Percentiles rank a stretch among this genome's conserved stretches.
These are phyloP conservation scores for Lathyrus oleraceus DNA, from an alignment of 306 rosid species.

Conservation along the genomic window DNA sequence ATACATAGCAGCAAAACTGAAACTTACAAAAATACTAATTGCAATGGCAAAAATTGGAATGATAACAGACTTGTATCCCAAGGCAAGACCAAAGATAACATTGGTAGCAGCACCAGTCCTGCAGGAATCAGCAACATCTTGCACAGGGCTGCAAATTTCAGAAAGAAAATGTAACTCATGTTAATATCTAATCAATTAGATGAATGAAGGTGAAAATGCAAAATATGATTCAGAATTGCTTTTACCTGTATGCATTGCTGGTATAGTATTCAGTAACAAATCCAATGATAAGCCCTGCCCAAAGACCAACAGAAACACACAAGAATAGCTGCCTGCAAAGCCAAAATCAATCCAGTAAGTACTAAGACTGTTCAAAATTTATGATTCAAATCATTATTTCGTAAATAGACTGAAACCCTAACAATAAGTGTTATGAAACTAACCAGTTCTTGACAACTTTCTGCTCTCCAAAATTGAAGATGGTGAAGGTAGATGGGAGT, in stretches of 20 bases:
- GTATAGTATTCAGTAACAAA: conserved; percentile 91
- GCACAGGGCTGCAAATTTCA: conserved; percentile 77
- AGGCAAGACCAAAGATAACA: conserved; percentile 95
- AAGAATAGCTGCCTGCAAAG: conserved; percentile 83
- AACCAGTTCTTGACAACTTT: conserved; percentile 81
- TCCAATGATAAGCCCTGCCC: conserved; percentile 97
- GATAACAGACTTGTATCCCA: conserved; percentile 98
- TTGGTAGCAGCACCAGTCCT: conserved; percentile 98
- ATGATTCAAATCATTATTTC: not conserved
- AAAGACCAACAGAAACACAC: conserved; percentile 90
- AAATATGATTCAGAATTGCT: conserved; percentile 8
- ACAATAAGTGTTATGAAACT: conserved; percentile 8
- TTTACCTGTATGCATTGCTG: conserved; percentile 92
- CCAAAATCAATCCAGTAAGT: conserved; percentile 25
- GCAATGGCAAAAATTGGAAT: conserved; percentile 98
- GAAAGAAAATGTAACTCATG: conserved; percentile 6
- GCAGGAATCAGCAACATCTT: conserved; percentile 96
- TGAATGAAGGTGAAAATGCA: not conserved
- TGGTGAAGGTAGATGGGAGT: conserved; percentile 87
- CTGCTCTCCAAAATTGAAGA: conserved; percentile 80
- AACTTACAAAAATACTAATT: conserved; percentile 79
- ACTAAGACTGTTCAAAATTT: not conserved
- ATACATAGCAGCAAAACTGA: conserved; percentile 96
- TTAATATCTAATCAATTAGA: not conserved
- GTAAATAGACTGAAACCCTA: not conserved